Conservation (phyloP, 306 rosid genomes). For the Sphenostylis stenocarpa region DNA sequence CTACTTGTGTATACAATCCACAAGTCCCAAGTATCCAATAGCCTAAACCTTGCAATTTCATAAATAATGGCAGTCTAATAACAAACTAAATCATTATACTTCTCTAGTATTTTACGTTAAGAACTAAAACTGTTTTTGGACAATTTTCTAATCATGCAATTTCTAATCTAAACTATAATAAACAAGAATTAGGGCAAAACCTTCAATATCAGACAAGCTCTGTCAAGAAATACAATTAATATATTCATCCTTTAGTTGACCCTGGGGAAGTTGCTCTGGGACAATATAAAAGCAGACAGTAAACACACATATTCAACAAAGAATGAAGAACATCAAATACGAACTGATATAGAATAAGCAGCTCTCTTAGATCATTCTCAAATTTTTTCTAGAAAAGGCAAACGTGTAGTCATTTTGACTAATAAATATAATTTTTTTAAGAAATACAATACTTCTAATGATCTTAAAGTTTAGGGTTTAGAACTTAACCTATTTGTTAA, state of each 20-base stretch:
- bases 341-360: constrained; percentile 3
- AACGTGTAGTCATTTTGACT: no score
- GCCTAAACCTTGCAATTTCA: constrained; percentile 5
- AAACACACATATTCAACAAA: constrained; percentile 8
- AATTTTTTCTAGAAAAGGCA: no score
- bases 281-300: constrained; percentile 16
- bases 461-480: no score
- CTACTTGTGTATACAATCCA: background rate
- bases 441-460: no score
- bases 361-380: background rate
- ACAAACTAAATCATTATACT: constrained; percentile 6
- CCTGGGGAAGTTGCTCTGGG: background rate
- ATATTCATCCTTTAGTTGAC: constrained; percentile 15
- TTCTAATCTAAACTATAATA: background rate
- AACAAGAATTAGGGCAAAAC: constrained; percentile 7
- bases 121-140: background rate
- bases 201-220: background rate
- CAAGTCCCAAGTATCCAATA: constrained; percentile 7
- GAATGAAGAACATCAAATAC: background rate
- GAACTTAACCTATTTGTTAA: no score
- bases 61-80: background rate
- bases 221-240: constrained; percentile 10
- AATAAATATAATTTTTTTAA: no score
- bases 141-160: constrained; percentile 17
- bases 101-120: background rate